Percentiles rank a stretch among this genome's conserved stretches.
Conservation (phyloP, 805 yeast genomes). For the Saccharomycopsis lassenensis region DNA sequence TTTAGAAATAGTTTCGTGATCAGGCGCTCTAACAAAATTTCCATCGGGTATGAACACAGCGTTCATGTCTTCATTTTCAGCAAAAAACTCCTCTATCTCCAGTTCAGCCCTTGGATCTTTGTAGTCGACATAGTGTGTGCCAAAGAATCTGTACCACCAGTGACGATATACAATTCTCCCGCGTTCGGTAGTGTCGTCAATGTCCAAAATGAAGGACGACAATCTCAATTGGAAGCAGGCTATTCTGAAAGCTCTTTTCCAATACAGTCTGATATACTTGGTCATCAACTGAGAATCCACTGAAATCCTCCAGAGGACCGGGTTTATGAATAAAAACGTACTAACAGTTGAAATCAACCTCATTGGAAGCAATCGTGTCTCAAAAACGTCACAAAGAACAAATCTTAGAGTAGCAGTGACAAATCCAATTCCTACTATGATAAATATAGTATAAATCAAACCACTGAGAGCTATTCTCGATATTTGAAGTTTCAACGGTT, state of each 20-base stretch:
- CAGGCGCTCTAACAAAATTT: constrained; percentile 74
- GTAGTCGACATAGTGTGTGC: constrained; percentile 34
- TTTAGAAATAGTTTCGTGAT: constrained; percentile 63
- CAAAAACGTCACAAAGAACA: constrained; percentile 23
- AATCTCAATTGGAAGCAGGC: constrained; percentile 51
- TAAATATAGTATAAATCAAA: constrained; percentile 61
- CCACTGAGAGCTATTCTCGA: constrained; percentile 65
- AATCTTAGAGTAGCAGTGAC: constrained; percentile 41
- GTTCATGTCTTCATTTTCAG: constrained; percentile 28
- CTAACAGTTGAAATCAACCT: constrained; percentile 2
- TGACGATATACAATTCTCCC: constrained; percentile 52
- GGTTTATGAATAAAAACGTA: constrained; percentile 9
- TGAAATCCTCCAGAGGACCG: constrained; percentile 6
- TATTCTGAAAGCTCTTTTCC: constrained; percentile 50
- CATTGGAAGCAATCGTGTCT: constrained; percentile 20
- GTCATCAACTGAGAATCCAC: constrained; percentile 20
- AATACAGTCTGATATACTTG: constrained; percentile 37
- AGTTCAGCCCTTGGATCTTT: constrained; percentile 40
- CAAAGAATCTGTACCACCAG: constrained; percentile 29
- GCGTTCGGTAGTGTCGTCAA: constrained; percentile 53
- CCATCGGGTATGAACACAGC: constrained; percentile 78
- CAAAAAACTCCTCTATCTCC: constrained; percentile 36
- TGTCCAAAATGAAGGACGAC: constrained; percentile 70
- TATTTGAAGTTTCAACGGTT: constrained; percentile 62
- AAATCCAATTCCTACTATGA: constrained; percentile 63